Conservation (phyloP, 306 rosid genomes). For the Cucumis cinereus region DNA sequence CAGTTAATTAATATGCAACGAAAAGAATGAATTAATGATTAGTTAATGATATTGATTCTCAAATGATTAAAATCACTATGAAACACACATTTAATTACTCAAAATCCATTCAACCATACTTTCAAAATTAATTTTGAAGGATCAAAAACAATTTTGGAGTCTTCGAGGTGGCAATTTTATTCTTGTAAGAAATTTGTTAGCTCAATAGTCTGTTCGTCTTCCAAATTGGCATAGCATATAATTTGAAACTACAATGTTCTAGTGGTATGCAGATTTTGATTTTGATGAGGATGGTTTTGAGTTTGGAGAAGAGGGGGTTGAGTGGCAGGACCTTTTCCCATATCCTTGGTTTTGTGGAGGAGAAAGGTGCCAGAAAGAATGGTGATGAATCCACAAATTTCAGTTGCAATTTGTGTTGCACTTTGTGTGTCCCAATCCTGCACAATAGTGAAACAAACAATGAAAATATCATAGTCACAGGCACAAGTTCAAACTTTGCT, state of each 20-base stretch:
- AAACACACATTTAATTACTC: too few species aligned
- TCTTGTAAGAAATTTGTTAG: not conserved
- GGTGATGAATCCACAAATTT: slow-evolving; percentile 80
- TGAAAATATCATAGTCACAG: not conserved
- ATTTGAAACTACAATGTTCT: not conserved
- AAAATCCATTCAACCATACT: too few species aligned
- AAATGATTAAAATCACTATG: too few species aligned
- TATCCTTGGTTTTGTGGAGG: slow-evolving; percentile 80
- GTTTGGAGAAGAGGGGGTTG: slow-evolving; percentile 21
- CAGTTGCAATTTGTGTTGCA: slow-evolving; percentile 57
- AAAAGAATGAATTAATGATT: too few species aligned
- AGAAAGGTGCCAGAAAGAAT: slow-evolving; percentile 81
- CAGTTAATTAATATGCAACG: too few species aligned
- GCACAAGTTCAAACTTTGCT: not conserved
- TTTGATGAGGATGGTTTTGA: not conserved
- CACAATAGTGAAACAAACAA: not conserved
- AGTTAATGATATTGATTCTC: too few species aligned
- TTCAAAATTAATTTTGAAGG: too few species aligned
- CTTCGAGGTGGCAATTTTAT: too few species aligned
- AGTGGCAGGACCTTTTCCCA: slow-evolving; percentile 29
- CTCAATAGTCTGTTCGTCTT: too few species aligned
- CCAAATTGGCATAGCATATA: not conserved
- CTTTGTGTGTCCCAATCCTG: slow-evolving; percentile 71
- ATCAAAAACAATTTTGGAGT: too few species aligned
- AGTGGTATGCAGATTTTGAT: not conserved